Conservation (phyloP, 2,329 filamentous ascomycete species). For the Pezicula neosporulosa region DNA sequence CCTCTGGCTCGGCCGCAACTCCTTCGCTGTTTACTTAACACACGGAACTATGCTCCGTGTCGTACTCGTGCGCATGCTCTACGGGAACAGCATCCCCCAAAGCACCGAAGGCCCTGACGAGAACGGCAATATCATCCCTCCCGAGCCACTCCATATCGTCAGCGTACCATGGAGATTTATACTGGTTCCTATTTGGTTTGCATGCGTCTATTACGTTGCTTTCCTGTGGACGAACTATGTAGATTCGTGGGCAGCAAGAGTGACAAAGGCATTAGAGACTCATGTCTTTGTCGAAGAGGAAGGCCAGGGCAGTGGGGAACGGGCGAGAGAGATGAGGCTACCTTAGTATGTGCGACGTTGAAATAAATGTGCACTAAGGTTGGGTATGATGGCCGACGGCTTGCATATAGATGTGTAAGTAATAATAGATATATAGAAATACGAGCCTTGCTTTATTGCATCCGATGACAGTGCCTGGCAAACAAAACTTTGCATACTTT, state of each 20-base stretch:
- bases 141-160: slow-evolving; percentile 26
- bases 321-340: too few species aligned
- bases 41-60: slow-evolving; percentile 56
- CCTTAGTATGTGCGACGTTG: too few species aligned
- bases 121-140: slow-evolving; percentile 18
- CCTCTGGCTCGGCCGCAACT: slow-evolving; percentile 55
- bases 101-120: slow-evolving; percentile 11
- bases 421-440: too few species aligned
- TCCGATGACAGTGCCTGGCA: too few species aligned
- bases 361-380: too few species aligned
- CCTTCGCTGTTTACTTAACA: slow-evolving; percentile 58
- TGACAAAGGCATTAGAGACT: slow-evolving; percentile 31
- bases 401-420: too few species aligned
- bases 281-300: slow-evolving; percentile 1
- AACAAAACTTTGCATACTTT: too few species aligned
- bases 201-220: slow-evolving; percentile 39
- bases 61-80: slow-evolving; percentile 55
- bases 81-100: slow-evolving; percentile 34
- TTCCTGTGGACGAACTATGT: slow-evolving; percentile 46
- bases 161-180: slow-evolving; percentile 2
- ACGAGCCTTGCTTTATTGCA: too few species aligned
- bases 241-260: slow-evolving; percentile 41
- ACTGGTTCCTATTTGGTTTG: slow-evolving; percentile 38
- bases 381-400: too few species aligned
- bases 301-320: not conserved